Evolutionary conservation across 139 green algal species (phyloP).

Genomic region (Chlamydomonas sphaeroides): DNA sequence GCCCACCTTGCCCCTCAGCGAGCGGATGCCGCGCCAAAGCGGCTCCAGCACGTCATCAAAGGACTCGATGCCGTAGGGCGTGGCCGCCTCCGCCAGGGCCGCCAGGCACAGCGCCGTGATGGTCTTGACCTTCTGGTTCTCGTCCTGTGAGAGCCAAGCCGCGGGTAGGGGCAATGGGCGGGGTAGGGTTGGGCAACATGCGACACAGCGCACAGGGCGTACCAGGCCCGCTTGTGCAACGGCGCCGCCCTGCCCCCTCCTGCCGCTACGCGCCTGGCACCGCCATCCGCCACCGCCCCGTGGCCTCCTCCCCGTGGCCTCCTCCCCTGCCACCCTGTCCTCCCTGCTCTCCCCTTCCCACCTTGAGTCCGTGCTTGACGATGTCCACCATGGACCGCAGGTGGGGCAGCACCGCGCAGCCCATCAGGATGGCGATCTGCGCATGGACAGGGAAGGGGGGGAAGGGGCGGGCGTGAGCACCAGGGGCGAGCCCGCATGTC

Average conservation of each 20-base stretch:
- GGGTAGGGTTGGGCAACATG: too few relatives aligned
- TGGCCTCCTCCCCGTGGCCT: not conserved
- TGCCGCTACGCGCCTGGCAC: too few relatives aligned
- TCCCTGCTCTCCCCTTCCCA: too few relatives aligned
- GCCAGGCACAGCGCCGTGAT: constrained; percentile 95
- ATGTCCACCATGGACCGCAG: constrained; percentile 96
- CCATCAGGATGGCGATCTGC: constrained; percentile 98
- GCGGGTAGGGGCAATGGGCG: too few relatives aligned
- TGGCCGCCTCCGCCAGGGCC: constrained; percentile 94
- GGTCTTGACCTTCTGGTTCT: constrained; percentile 89
- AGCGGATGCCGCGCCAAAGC: constrained; percentile 96
- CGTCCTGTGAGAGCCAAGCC: constrained; percentile 5
- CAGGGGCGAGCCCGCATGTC: not conserved
- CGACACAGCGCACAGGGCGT: too few relatives aligned
- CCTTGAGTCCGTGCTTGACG: constrained; percentile 91
- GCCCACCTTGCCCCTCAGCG: constrained; percentile 91
- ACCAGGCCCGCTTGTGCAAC: too few relatives aligned
- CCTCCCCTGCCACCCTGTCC: too few relatives aligned
- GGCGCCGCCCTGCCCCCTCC: too few relatives aligned
- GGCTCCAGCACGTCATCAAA: constrained; percentile 99
- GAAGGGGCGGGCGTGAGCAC: constrained; percentile 70
- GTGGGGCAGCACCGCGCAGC: constrained; percentile 97
- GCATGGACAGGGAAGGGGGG: constrained; percentile 36
- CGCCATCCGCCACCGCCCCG: too few relatives aligned
- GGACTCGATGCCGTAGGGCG: constrained; percentile 97